Percentiles rank a stretch among this genome's conserved stretches.
Conservation (phyloP, 352 stramenopile species). For the Globisporangium perplexum region DNA sequence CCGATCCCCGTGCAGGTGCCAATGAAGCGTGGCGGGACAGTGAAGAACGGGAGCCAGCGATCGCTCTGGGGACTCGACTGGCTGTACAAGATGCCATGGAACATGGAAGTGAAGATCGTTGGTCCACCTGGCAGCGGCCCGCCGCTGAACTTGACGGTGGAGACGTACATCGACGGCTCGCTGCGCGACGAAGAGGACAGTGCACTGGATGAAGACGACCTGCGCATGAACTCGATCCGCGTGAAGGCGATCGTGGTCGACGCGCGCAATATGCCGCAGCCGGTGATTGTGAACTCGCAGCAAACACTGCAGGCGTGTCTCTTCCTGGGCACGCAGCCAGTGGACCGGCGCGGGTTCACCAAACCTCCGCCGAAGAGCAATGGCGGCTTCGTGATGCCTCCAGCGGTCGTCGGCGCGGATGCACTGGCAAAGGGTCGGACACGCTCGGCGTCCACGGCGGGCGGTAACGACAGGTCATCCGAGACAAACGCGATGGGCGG, state of each 20-base stretch:
- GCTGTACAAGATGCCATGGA: constrained; percentile 89
- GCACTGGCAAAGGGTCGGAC: constrained; percentile 56
- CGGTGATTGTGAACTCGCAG: constrained; percentile 82
- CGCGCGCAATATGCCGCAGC: constrained; percentile 81
- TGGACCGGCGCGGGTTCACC: constrained; percentile 81
- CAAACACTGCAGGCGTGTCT: constrained; percentile 85
- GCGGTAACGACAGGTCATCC: constrained; percentile 56
- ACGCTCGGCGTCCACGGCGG: constrained; percentile 41
- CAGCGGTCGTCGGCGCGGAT: constrained; percentile 43
- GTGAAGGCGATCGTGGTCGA: constrained; percentile 87
- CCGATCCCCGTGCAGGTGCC: constrained; percentile 83
- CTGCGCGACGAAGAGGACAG: constrained; percentile 69
- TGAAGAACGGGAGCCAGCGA: constrained; percentile 55
- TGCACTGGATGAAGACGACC: constrained; percentile 62
- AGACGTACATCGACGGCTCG: constrained; percentile 84
- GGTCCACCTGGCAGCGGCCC: constrained; percentile 76
- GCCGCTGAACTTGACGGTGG: constrained; percentile 82
- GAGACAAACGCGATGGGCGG: constrained; percentile 40
- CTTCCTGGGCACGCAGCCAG: constrained; percentile 79
- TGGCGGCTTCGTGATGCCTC: constrained; percentile 71
- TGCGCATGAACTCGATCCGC: constrained; percentile 84
- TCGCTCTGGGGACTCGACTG: constrained; percentile 83
- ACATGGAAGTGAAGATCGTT: constrained; percentile 90
- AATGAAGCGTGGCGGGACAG: constrained; percentile 66
- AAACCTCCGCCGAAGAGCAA: constrained; percentile 85